A percentile compares a stretch with the other conserved stretches of the same genome.
Conservation (phyloP, 2,329 filamentous ascomycete genomes). For the Nemania sp. region DNA sequence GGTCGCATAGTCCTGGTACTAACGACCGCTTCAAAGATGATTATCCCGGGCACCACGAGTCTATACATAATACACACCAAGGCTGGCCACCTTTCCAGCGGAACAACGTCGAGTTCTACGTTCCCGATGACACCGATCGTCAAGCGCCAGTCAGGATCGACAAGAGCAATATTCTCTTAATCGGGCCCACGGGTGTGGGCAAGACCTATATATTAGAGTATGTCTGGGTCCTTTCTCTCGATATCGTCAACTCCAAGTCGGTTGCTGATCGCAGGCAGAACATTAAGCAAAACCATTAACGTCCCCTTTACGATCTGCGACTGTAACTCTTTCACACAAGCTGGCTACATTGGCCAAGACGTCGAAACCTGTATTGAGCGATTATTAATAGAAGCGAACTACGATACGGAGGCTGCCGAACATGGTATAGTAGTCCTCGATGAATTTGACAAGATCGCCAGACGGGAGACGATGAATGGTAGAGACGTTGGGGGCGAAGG, state of each 20-base stretch:
- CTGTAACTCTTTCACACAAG: conserved; percentile 94
- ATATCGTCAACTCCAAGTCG: neutral
- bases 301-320: conserved; percentile 95
- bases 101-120: conserved; percentile 51
- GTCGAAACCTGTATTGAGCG: conserved; percentile 95
- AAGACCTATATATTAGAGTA: conserved; percentile 90
- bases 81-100: conserved; percentile 37
- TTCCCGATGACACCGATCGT: conserved; percentile 49
- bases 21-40: conserved; percentile 54
- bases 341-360: conserved; percentile 96
- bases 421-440: conserved; percentile 94
- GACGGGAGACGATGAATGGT: conserved; percentile 81
- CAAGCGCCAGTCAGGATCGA: conserved; percentile 72
- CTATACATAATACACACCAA: conserved; percentile 48
- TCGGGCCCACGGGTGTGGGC: conserved; percentile 91
- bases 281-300: conserved; percentile 86
- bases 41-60: conserved; percentile 55
- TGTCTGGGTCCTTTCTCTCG: conserved; percentile 29
- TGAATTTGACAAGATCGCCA: conserved; percentile 96
- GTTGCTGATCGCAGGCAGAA: conserved; percentile 56
- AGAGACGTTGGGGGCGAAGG: conserved; percentile 96
- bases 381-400: conserved; percentile 85
- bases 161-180: conserved; percentile 90
- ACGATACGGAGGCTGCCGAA: conserved; percentile 82
- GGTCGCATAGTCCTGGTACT: conserved; percentile 37